A percentile compares a stretch with the other conserved stretches of the same genome.
Conservation (phyloP, 306 rosid species). For the Glycine latifolia region DNA sequence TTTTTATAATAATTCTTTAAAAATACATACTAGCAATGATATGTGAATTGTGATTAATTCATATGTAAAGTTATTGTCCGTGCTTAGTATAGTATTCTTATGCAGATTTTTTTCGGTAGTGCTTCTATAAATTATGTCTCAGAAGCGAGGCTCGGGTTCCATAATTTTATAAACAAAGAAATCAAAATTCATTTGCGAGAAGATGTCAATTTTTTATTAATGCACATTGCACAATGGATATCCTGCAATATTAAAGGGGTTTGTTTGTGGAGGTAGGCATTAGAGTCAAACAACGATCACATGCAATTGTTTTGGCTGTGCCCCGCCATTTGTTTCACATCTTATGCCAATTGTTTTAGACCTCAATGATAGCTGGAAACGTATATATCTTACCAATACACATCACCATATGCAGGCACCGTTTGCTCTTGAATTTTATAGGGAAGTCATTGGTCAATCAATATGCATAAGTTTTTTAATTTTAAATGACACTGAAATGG, state of each 20-base stretch:
- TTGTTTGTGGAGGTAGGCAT: not conserved
- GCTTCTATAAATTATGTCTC: no score
- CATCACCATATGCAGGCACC: no score
- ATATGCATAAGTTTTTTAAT: no score
- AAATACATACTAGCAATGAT: no score
- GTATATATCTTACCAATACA: slow-evolving; percentile 7
- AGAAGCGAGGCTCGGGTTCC: not conserved
- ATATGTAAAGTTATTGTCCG: no score
- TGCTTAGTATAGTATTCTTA: no score
- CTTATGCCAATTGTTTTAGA: slow-evolving; percentile 30
- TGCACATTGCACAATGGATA: not conserved
- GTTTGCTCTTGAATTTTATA: no score
- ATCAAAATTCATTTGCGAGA: not conserved
- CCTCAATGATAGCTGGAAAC: slow-evolving; percentile 20
- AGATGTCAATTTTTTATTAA: slow-evolving; percentile 12
- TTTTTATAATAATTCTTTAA: no score
- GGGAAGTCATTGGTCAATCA: no score
- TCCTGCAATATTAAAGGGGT: not conserved
- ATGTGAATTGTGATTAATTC: no score
- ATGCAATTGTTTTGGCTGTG: slow-evolving; percentile 37
- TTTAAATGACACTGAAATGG: no score
- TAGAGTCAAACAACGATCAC: slow-evolving; percentile 3
- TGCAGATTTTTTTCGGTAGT: no score
- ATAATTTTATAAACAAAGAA: not conserved
- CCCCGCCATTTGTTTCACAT: slow-evolving; percentile 9